Conservation (phyloP, 2,329 filamentous ascomycete genomes). For the Endocalyx cinctus region DNA sequence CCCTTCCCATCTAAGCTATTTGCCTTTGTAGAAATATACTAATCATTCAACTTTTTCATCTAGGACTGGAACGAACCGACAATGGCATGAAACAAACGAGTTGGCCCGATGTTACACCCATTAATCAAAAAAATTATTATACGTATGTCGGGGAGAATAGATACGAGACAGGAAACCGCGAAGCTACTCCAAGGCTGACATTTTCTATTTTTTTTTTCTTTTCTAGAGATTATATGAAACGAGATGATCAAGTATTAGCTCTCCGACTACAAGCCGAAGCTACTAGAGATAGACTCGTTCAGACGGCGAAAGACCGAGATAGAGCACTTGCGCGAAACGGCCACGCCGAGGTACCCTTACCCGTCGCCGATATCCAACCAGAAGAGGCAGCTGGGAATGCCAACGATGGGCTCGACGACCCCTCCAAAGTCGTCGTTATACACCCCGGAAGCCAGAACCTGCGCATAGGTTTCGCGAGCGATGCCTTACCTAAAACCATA, state of each 20-base stretch:
- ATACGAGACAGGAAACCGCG: no score
- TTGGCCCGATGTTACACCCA: conserved; percentile 88
- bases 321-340: conserved; percentile 74
- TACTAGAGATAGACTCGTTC: conserved; percentile 75
- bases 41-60: not conserved
- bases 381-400: conserved; percentile 52
- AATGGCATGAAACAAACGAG: conserved; percentile 95
- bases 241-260: conserved; percentile 92
- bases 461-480: conserved; percentile 90
- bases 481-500: conserved; percentile 88
- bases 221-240: conserved; percentile 93
- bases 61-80: conserved; percentile 92
- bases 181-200: not conserved
- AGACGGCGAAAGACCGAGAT: conserved; percentile 82
- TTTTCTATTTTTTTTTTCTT: not conserved
- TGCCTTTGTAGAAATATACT: no score
- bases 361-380: conserved; percentile 55
- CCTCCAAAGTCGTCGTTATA: conserved; percentile 90
- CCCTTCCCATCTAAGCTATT: no score
- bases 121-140: conserved; percentile 99
- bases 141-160: conserved; percentile 74
- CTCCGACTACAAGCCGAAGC: conserved; percentile 86
- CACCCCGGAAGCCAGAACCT: conserved; percentile 95
- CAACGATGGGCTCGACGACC: conserved; percentile 61
- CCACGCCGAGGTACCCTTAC: conserved; percentile 59